Conservation (phyloP, 805 yeast genomes). For the Candida odintsovae region DNA sequence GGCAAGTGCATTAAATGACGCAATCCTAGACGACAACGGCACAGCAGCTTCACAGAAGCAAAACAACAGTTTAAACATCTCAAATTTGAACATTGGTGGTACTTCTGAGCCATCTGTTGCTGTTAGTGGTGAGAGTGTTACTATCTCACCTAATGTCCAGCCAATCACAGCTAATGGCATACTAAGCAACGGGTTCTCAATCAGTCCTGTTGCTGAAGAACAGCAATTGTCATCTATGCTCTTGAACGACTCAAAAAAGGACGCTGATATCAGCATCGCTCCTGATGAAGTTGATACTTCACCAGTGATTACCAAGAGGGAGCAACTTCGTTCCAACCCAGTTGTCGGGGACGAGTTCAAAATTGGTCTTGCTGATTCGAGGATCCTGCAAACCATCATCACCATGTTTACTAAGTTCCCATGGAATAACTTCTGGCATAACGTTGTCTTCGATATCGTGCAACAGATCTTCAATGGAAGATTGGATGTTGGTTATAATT, state of each 20-base stretch:
- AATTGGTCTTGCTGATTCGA: constrained; percentile 59
- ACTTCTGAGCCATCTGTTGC: constrained; percentile 26
- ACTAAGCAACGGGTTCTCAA: neutral
- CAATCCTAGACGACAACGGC: constrained; percentile 8
- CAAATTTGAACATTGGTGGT: constrained; percentile 22
- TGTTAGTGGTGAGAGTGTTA: constrained; percentile 19
- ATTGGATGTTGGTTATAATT: constrained; percentile 67
- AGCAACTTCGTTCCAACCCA: constrained; percentile 43
- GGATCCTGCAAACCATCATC: constrained; percentile 53
- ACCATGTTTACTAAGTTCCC: constrained; percentile 66
- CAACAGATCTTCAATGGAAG: constrained; percentile 79
- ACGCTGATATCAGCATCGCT: neutral
- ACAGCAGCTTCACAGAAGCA: neutral
- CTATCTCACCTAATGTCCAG: constrained; percentile 19
- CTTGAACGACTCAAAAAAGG: neutral
- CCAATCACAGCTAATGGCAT: constrained; percentile 6
- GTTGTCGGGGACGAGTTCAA: constrained; percentile 71
- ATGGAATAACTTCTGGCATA: constrained; percentile 83
- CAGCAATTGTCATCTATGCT: neutral
- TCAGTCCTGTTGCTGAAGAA: neutral
- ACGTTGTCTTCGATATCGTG: constrained; percentile 77
- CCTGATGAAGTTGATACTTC: neutral
- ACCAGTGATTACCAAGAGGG: constrained; percentile 12
- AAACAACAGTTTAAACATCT: constrained; percentile 12
- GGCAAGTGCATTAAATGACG: constrained; percentile 25